Evolutionary conservation across 2,329 filamentous ascomycete species (phyloP).

Genomic region (Bipolaris gigantea): DNA sequence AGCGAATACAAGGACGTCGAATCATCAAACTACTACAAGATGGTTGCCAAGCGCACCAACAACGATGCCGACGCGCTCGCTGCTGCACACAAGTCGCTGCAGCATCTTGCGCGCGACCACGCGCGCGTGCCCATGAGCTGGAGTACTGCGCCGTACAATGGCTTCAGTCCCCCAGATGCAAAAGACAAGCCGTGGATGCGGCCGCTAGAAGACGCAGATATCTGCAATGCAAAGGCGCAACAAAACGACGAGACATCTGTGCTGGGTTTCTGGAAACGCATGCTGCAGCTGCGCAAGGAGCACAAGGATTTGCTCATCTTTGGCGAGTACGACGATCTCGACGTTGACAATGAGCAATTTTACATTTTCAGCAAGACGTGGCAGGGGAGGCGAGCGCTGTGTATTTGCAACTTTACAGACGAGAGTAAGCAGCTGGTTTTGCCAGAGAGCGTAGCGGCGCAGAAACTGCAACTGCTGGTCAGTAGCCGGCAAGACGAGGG

Average conservation of each 20-base stretch:
- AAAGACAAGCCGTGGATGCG: slow-evolving; percentile 62
- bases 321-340: slow-evolving; percentile 59
- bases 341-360: slow-evolving; percentile 57
- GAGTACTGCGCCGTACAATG: slow-evolving; percentile 58
- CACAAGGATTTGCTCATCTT: slow-evolving; percentile 63
- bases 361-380: slow-evolving; percentile 54
- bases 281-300: slow-evolving; percentile 58
- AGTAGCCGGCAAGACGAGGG: slow-evolving; percentile 24
- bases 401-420: slow-evolving; percentile 43
- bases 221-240: slow-evolving; percentile 62
- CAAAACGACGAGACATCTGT: slow-evolving; percentile 49
- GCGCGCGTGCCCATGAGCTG: slow-evolving; percentile 71
- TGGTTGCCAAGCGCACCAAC: slow-evolving; percentile 32
- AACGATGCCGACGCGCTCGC: slow-evolving; percentile 45
- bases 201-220: slow-evolving; percentile 56
- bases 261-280: slow-evolving; percentile 63
- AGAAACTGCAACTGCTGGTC: slow-evolving; percentile 35
- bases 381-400: slow-evolving; percentile 33
- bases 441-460: slow-evolving; percentile 32
- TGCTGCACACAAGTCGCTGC: slow-evolving; percentile 56
- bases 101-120: slow-evolving; percentile 66
- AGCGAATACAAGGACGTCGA: slow-evolving; percentile 58
- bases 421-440: slow-evolving; percentile 37
- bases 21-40: slow-evolving; percentile 56
- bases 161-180: slow-evolving; percentile 57